Percentiles rank a stretch among this genome's conserved stretches.
Conservation (phyloP, 495 filamentous ascomycete genomes). For the Massariosphaeria phaeospora region DNA sequence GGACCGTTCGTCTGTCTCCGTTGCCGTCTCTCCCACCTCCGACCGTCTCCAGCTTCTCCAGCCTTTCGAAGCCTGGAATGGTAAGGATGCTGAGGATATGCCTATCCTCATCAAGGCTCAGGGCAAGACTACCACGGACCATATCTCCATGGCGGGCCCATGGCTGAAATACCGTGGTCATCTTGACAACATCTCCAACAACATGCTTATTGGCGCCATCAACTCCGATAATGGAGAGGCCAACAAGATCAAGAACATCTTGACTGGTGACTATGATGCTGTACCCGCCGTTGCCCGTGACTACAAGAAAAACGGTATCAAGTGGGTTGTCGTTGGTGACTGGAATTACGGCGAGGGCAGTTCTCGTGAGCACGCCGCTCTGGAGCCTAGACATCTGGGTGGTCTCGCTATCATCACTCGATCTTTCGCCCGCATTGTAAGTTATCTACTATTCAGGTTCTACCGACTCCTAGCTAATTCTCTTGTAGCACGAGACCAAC, state of each 20-base stretch:
- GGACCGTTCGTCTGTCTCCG: conserved; percentile 65
- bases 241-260: conserved; percentile 94
- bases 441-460: conserved; percentile 25
- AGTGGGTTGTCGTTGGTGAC: conserved; percentile 98
- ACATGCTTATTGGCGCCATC: conserved; percentile 98
- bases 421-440: conserved; percentile 88
- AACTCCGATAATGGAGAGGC: conserved; percentile 94
- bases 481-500: conserved; percentile 84
- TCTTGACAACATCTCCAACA: conserved; percentile 99
- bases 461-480: conserved; percentile 13
- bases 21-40: conserved; percentile 80
- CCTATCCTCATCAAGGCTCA: conserved; percentile 96
- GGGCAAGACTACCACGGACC: conserved; percentile 98
- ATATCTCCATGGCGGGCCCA: conserved; percentile 98
- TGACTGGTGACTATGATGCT: conserved; percentile 74
- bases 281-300: conserved; percentile 94
- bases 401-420: conserved; percentile 95
- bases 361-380: conserved; percentile 95
- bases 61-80: conserved; percentile 85
- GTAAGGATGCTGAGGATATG: conserved; percentile 82
- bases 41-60: conserved; percentile 91
- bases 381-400: conserved; percentile 95
- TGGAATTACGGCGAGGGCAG: conserved; percentile 99
- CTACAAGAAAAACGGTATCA: conserved; percentile 93
- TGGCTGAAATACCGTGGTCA: conserved; percentile 99